Conservation (phyloP, 768 basidiomycete species). For the Russula sp. region DNA sequence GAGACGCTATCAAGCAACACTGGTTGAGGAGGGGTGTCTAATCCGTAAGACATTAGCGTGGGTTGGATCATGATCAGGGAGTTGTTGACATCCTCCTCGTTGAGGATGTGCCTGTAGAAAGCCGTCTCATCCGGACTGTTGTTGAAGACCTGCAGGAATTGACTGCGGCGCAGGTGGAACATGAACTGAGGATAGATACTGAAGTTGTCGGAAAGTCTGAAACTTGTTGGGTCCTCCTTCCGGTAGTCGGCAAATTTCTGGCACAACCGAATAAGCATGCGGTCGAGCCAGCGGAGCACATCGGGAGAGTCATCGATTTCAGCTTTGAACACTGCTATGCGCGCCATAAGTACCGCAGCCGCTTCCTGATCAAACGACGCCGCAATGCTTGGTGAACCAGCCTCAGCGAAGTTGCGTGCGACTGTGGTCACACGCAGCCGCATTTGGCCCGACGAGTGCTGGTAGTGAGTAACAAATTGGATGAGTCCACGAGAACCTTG, state of each 20-base stretch:
- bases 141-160: conserved; percentile 99
- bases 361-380: conserved; percentile 98
- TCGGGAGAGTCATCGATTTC: conserved; percentile 98
- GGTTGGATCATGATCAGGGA: conserved; percentile 99
- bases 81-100: conserved; percentile 98
- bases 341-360: conserved; percentile 95
- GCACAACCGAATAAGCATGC: conserved; percentile 97
- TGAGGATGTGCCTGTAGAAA: conserved; percentile 95
- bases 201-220: conserved; percentile 92
- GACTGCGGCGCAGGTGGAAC: conserved; percentile 97
- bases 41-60: conserved; percentile 96
- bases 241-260: conserved; percentile 99
- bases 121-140: conserved; percentile 99
- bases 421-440: conserved; percentile 97
- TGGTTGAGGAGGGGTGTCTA: conserved; percentile 88
- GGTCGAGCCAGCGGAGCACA: conserved; percentile 93
- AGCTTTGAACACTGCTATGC: conserved; percentile 98
- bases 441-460: conserved; percentile 94
- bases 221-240: conserved; percentile 94
- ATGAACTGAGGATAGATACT: conserved; percentile 99
- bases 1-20: conserved; percentile 96
- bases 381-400: conserved; percentile 91
- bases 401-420: conserved; percentile 95
- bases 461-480: conserved; percentile 98
- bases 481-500: conserved; percentile 91